A percentile compares a stretch with the other conserved stretches of the same genome.
Evolutionary conservation across 139 green algal species (phyloP).

Genomic region (Tetraselmis chui): DNA sequence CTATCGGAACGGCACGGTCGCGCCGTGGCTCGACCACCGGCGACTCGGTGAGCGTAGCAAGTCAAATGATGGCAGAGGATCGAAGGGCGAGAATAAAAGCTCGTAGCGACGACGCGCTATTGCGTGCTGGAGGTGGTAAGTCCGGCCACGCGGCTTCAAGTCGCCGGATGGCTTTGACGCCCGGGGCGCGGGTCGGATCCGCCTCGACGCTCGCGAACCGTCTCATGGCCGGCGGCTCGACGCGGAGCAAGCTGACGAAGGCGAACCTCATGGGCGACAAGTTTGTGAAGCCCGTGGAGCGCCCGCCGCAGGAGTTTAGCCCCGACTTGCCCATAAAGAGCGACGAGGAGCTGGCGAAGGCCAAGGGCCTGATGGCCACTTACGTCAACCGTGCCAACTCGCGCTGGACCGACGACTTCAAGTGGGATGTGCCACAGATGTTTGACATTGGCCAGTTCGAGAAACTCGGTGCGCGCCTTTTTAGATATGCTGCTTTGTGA

Average conservation of each 20-base stretch:
- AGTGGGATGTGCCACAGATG: neutral
- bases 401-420: neutral
- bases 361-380: neutral
- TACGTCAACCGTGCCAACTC: neutral
- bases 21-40: neutral
- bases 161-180: too few species aligned
- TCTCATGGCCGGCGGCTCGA: neutral
- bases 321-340: neutral
- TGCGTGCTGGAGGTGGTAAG: neutral
- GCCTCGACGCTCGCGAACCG: neutral
- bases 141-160: too few species aligned
- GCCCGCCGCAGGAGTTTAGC: neutral
- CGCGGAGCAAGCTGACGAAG: neutral
- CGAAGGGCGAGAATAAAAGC: neutral
- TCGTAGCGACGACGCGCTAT: neutral
- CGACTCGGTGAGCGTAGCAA: neutral
- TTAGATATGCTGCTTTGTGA: too few species aligned
- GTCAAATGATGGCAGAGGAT: neutral
- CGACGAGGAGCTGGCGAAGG: neutral
- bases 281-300: neutral
- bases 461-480: neutral
- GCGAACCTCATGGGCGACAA: neutral
- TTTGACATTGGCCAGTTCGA: neutral
- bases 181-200: neutral
- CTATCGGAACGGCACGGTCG: too few species aligned